phyloP scores from a whole-genome alignment of 208 protist genomes.

The Zelonia costaricensis region DNA sequence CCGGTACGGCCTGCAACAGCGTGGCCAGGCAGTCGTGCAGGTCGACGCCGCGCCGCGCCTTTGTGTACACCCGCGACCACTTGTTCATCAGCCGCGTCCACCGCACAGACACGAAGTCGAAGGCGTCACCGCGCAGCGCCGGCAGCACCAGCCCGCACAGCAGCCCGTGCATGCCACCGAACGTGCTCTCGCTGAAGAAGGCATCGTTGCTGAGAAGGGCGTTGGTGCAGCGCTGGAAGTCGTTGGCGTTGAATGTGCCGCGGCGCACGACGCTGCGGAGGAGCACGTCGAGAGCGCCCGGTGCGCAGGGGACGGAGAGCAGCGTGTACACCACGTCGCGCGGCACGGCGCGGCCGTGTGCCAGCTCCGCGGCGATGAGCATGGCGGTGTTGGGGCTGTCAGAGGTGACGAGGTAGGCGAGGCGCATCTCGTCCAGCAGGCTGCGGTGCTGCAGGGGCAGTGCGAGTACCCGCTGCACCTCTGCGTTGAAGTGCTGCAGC shows the following conservation, averaged over 20 bases:
- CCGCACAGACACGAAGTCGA: slow-evolving; percentile 56
- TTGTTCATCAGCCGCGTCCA: slow-evolving; percentile 83
- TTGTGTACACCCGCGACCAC: slow-evolving; percentile 73
- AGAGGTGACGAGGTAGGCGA: slow-evolving; percentile 11
- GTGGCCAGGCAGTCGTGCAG: slow-evolving; percentile 41
- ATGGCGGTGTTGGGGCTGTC: slow-evolving; percentile 10
- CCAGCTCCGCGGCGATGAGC: slow-evolving; percentile 10
- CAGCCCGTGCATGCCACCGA: slow-evolving; percentile 54
- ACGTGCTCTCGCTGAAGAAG: slow-evolving; percentile 54
- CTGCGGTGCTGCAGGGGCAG: slow-evolving; percentile 6
- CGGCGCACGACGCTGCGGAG: slow-evolving; percentile 25
- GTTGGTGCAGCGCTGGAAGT: slow-evolving; percentile 38
- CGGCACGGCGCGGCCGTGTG: neutral
- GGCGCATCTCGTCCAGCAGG: slow-evolving; percentile 23
- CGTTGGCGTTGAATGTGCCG: slow-evolving; percentile 13
- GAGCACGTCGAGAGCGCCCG: slow-evolving; percentile 31
- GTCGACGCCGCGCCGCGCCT: slow-evolving; percentile 34
- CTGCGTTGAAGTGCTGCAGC: slow-evolving; percentile 5
- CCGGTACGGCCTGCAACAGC: slow-evolving; percentile 39
- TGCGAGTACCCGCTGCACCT: slow-evolving; percentile 5
- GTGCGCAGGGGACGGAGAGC: slow-evolving; percentile 20
- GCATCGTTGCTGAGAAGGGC: slow-evolving; percentile 71
- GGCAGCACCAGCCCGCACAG: slow-evolving; percentile 34
- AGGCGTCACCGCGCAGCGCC: slow-evolving; percentile 7
- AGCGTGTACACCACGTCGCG: slow-evolving; percentile 16